Percentiles rank a stretch among this genome's conserved stretches.
Conservation (phyloP, 2,329 filamentous ascomycete species). For the Trichophyton simii region DNA sequence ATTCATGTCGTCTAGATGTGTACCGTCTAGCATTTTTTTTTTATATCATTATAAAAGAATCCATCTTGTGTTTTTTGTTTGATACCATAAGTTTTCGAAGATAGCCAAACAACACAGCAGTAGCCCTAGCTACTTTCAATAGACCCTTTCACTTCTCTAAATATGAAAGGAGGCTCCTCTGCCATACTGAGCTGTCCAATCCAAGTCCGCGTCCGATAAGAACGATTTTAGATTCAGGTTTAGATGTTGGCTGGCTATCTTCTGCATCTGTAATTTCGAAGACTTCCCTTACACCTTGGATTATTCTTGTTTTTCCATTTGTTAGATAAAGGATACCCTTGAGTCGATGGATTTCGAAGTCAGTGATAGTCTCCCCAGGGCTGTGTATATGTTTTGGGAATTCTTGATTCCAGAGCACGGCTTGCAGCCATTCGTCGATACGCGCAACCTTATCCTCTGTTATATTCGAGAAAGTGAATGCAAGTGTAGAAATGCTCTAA, state of each 20-base stretch:
- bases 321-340: conserved; percentile 64
- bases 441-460: conserved; percentile 43
- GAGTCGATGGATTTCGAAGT: conserved; percentile 72
- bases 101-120: too few species aligned
- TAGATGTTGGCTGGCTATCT: conserved; percentile 14
- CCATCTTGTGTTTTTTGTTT: too few species aligned
- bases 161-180: conserved; percentile 19
- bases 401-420: conserved; percentile 63
- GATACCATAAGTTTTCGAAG: neutral
- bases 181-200: conserved; percentile 22
- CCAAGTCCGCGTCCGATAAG: conserved; percentile 36
- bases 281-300: conserved; percentile 85
- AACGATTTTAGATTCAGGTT: conserved; percentile 32
- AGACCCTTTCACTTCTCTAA: neutral
- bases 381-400: conserved; percentile 16
- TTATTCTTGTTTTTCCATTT: conserved; percentile 52
- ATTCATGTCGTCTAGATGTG: neutral
- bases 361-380: conserved; percentile 12
- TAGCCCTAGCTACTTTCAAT: neutral
- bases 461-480: conserved; percentile 55
- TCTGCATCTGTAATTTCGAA: conserved; percentile 71
- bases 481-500: conserved; percentile 72
- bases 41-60: neutral
- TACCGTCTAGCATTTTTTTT: neutral
- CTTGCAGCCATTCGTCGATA: conserved; percentile 71